These are phyloP conservation scores for Zymoseptoria passerinii DNA, from an alignment of 2,329 filamentous ascomycete genomes.

Conservation along the genomic window DNA sequence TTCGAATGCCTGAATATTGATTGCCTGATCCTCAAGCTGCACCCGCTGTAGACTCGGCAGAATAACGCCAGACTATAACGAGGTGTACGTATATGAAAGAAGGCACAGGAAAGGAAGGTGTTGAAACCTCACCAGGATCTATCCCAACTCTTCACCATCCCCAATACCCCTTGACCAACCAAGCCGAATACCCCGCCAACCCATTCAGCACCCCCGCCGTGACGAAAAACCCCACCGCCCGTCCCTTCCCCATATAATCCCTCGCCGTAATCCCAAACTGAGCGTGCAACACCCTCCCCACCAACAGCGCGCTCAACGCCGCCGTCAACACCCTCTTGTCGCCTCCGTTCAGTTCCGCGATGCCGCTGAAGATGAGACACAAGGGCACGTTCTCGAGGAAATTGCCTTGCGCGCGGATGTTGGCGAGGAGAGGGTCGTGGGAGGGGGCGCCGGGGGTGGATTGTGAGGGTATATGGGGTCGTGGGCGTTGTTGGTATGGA, in stretches of 20 bases:
- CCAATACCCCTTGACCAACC: conserved; percentile 9
- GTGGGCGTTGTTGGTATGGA: no score
- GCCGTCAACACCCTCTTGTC: conserved; percentile 5
- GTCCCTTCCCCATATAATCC: conserved; percentile 5
- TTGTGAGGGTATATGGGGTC: no score
- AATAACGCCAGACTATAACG: no score
- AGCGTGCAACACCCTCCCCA: conserved; percentile 8
- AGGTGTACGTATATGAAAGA: no score
- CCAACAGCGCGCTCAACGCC: conserved; percentile 4
- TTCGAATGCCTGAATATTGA: no score
- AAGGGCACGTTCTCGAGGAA: conserved; percentile 15
- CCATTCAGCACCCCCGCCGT: conserved; percentile 4
- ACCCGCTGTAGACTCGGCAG: no score
- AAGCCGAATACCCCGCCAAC: conserved; percentile 8
- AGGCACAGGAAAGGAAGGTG: no score
- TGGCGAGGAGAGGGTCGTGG: conserved; percentile 6
- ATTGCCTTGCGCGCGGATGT: conserved; percentile 10
- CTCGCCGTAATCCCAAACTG: conserved; percentile 7
- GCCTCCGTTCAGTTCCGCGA: conserved; percentile 10
- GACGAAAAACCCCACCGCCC: conserved; percentile 9
- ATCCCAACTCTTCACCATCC: not conserved
- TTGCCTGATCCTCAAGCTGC: no score
- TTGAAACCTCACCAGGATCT: not conserved
- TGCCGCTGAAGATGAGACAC: conserved; percentile 8
- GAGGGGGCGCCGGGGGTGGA: no score